These are phyloP conservation scores for Paecilomyces fulvus DNA, from an alignment of 2,329 filamentous ascomycete species.

Conservation along the genomic window DNA sequence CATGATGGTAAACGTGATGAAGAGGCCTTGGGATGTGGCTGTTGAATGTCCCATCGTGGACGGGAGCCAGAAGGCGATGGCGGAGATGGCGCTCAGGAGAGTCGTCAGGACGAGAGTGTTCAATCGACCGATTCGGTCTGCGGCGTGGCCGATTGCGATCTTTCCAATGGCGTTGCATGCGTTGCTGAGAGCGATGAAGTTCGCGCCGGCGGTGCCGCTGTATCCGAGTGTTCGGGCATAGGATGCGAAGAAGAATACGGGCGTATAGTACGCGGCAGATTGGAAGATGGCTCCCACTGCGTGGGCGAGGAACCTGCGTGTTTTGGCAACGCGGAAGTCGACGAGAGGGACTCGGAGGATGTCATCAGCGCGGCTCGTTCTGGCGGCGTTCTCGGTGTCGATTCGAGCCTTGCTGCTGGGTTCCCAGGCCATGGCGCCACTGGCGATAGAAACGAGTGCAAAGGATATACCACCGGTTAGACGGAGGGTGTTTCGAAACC, in stretches of 20 bases:
- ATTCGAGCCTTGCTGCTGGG: slow-evolving; percentile 17
- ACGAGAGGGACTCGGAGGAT: slow-evolving; percentile 22
- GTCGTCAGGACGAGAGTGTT: slow-evolving; percentile 31
- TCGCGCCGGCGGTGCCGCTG: slow-evolving; percentile 25
- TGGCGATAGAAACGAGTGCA: slow-evolving; percentile 19
- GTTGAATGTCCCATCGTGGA: slow-evolving; percentile 11
- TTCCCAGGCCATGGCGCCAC: slow-evolving; percentile 22
- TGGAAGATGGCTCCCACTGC: slow-evolving; percentile 29
- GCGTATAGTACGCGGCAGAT: slow-evolving; percentile 32
- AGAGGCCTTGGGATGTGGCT: slow-evolving; percentile 15
- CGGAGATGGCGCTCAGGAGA: slow-evolving; percentile 20
- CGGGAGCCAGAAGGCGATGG: slow-evolving; percentile 20
- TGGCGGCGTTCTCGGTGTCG: slow-evolving; percentile 6
- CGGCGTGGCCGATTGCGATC: slow-evolving; percentile 30
- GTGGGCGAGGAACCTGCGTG: slow-evolving; percentile 27
- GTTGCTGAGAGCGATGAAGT: slow-evolving; percentile 35
- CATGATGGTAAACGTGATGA: slow-evolving; percentile 23
- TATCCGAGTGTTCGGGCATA: slow-evolving; percentile 35
- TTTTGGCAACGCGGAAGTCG: slow-evolving; percentile 15
- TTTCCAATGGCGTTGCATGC: slow-evolving; percentile 33
- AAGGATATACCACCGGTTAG: slow-evolving; percentile 19
- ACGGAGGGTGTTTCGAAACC: slow-evolving; percentile 31
- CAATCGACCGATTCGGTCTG: slow-evolving; percentile 32
- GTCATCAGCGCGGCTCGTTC: slow-evolving; percentile 10
- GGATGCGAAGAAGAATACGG: slow-evolving; percentile 32